Conservation (phyloP, 2,329 filamentous ascomycete genomes). For the Aspergillus nomiae region DNA sequence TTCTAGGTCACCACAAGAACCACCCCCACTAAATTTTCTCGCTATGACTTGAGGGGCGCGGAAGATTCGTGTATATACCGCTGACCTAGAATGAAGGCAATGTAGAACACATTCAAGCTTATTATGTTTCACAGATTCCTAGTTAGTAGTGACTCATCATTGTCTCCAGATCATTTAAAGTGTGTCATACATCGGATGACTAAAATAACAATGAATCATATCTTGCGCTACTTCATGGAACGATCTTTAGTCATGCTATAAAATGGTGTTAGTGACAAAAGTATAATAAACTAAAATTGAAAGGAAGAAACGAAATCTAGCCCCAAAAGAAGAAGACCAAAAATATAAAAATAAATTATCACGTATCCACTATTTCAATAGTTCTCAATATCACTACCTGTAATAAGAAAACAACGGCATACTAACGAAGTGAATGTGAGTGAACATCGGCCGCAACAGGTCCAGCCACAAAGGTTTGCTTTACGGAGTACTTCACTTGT, state of each 20-base stretch:
- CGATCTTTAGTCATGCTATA: neutral
- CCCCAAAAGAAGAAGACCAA: constrained; percentile 7
- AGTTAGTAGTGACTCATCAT: neutral
- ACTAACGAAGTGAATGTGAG: neutral
- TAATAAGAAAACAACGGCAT: neutral
- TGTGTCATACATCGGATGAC: neutral
- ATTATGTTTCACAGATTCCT: neutral
- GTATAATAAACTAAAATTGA: neutral
- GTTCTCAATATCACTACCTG: neutral
- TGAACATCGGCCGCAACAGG: neutral
- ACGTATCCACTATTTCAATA: neutral
- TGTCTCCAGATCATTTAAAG: neutral
- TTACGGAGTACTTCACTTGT: constrained; percentile 18
- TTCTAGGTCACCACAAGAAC: constrained; percentile 98
- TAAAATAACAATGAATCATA: neutral
- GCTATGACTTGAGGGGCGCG: constrained; percentile 20
- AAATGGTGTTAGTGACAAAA: neutral
- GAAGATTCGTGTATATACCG: constrained; percentile 46
- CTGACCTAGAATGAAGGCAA: constrained; percentile 33
- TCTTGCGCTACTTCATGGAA: neutral
- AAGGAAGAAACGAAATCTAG: neutral
- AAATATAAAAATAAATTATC: neutral
- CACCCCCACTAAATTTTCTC: constrained; percentile 78
- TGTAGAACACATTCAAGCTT: constrained; percentile 26
- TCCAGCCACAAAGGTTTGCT: constrained; percentile 27